phyloP scores from a whole-genome alignment of 306 rosid genomes.

The Begonia masoniana region DNA sequence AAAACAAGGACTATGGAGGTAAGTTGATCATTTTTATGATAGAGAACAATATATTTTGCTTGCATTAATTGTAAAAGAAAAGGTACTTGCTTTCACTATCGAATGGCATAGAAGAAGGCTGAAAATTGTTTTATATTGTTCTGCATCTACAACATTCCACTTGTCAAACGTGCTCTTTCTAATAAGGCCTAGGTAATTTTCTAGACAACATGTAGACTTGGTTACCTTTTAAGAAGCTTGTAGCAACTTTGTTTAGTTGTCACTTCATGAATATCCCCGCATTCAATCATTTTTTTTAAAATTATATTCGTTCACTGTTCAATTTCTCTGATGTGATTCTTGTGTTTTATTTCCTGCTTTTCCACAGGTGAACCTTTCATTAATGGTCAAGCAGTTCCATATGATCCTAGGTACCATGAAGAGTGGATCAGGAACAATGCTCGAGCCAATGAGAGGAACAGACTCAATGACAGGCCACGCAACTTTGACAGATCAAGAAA shows the following conservation, averaged over 20 bases:
- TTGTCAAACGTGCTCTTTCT: too few species aligned
- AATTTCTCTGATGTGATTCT: too few species aligned
- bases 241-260: neutral
- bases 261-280: neutral
- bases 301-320: too few species aligned
- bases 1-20: slow-evolving; percentile 94
- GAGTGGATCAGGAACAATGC: slow-evolving; percentile 92
- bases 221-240: too few species aligned
- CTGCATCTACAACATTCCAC: too few species aligned
- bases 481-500: slow-evolving; percentile 72
- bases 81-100: too few species aligned
- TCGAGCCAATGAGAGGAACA: slow-evolving; percentile 87
- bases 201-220: too few species aligned
- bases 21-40: slow-evolving; percentile 1
- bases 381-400: slow-evolving; percentile 80
- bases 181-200: too few species aligned
- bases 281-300: too few species aligned
- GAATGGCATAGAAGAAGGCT: too few species aligned
- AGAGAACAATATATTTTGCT: neutral
- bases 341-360: neutral
- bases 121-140: too few species aligned
- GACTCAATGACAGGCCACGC: slow-evolving; percentile 83
- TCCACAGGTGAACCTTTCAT: slow-evolving; percentile 88
- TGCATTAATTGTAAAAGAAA: neutral
- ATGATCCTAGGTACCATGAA: slow-evolving; percentile 84